Base-by-base conservation (phyloP, 192 early-diverging fungal genomes). In the Entomortierella lignicola region DNA sequence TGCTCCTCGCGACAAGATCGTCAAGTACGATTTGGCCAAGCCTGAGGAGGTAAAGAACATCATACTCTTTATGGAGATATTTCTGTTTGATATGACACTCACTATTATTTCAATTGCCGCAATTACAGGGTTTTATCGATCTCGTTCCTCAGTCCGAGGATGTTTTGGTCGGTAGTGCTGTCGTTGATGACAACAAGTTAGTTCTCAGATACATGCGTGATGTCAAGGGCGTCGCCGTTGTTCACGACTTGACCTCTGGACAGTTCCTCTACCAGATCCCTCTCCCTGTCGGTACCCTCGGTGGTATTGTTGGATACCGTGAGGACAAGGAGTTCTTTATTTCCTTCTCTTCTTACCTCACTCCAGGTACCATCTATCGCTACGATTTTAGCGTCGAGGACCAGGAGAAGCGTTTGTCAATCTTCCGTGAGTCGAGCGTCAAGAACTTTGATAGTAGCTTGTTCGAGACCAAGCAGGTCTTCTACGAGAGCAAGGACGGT, bases 401-500 rank as follows among this genome's bases (percentile, higher is more conserved):
- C 5, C 47, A 63, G 41, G 60, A 27, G 12, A 47, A 77, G 58
- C 63, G 75, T 7, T 53, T 87, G 26, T 60, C 83, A 23, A 60
- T 84, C 23, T 88, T 84, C 64, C 23, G 81, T 21, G 60, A 84
- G 57, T 80, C 86, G 6, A 44, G 82, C 21, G 86, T 91, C 42
- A 70, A 82, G 43, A 85, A 84, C 57, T 74, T 89, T 57, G 71
- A 92, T 37, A 66, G 69, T 12, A 68, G 66, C 29, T 30, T 81
- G 27, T 86, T 89, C 34, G 85, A 88, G 64, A 87, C 89, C 30
- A 84, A 87, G 43, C 92, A 93, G 74, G 82, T 91, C 30, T 93
- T 90, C 60, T 89, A 86, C 56, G 41, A 70, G 18, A 84, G 82
- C 63, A 91, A 93, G 77, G 91, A 92, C 60, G 89, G 88, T 1